phyloP scores from a whole-genome alignment of 1,284 basidiomycete species.

The Moniliella sp. region DNA sequence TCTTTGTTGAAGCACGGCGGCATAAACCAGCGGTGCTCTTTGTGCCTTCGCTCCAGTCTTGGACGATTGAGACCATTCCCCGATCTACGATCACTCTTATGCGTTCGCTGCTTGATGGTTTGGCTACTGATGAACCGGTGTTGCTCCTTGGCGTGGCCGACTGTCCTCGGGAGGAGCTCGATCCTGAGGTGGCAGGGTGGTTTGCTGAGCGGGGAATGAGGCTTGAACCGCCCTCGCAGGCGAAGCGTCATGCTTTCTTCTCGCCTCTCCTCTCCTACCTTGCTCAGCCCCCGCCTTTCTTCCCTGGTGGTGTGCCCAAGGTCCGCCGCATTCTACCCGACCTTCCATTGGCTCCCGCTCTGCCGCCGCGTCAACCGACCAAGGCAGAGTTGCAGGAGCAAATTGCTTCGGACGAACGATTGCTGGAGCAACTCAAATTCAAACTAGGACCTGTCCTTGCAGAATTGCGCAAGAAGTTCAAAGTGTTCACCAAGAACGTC shows the following conservation, averaged over 20 bases:
- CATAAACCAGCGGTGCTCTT: conserved; percentile 89
- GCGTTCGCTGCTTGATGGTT: conserved; percentile 70
- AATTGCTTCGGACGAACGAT: conserved; percentile 55
- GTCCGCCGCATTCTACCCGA: conserved; percentile 64
- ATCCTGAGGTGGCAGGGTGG: conserved; percentile 67
- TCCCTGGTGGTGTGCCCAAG: conserved; percentile 69
- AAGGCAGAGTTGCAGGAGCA: conserved; percentile 63
- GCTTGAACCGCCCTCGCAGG: too few species aligned
- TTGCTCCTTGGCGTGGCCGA: conserved; percentile 73
- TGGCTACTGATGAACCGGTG: conserved; percentile 73
- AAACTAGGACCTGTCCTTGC: conserved; percentile 63
- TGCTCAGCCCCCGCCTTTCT: conserved; percentile 52
- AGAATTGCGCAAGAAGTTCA: conserved; percentile 79
- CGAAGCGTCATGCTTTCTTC: too few species aligned
- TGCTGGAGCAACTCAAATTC: conserved; percentile 64
- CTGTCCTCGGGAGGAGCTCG: conserved; percentile 49
- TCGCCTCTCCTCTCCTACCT: too few species aligned
- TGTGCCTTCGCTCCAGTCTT: conserved; percentile 67
- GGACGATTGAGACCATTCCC: conserved; percentile 69
- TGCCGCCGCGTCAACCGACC: conserved; percentile 62
- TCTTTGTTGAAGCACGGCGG: conserved; percentile 92
- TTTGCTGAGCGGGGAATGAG: too few species aligned
- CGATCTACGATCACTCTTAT: conserved; percentile 63
- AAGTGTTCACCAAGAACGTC: conserved; percentile 64
- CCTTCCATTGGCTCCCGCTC: conserved; percentile 66